Percentiles rank a stretch among this genome's conserved stretches.
Conservation (phyloP, 2,329 filamentous ascomycete genomes). For the Taxawa tesnikishii region DNA sequence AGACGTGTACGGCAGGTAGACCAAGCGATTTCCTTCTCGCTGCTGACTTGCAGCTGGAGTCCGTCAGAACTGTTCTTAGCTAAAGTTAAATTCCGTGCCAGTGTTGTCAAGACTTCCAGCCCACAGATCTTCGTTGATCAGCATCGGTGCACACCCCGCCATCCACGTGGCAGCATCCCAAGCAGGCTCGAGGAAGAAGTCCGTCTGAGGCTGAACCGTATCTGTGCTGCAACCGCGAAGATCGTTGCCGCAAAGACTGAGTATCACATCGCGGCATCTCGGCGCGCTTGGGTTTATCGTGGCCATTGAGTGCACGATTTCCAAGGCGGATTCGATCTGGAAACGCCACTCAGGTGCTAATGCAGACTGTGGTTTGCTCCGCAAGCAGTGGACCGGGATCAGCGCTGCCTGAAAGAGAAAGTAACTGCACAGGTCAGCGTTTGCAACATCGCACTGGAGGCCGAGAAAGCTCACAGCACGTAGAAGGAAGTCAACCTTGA, state of each 20-base stretch:
- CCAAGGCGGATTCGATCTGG: conserved; percentile 27
- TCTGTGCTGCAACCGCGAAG: too few relatives aligned
- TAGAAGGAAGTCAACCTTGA: conserved; percentile 34
- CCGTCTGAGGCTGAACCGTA: too few relatives aligned
- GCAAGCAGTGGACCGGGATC: conserved; percentile 36
- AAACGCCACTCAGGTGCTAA: conserved; percentile 27
- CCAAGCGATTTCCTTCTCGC: too few relatives aligned
- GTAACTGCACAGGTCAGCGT: too few relatives aligned
- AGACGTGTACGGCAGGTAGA: too few relatives aligned
- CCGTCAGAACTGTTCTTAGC: too few relatives aligned
- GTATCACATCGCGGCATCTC: conserved; percentile 30
- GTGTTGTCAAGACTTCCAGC: conserved; percentile 6
- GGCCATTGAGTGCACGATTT: conserved; percentile 24
- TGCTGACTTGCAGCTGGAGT: too few relatives aligned
- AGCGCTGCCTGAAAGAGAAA: conserved; percentile 39
- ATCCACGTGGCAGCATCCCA: conserved; percentile 5
- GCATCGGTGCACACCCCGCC: conserved; percentile 1
- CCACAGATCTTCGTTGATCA: conserved; percentile 6
- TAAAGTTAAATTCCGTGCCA: conserved; percentile 4
- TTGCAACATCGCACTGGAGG: not conserved
- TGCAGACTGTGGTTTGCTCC: conserved; percentile 27
- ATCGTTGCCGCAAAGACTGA: conserved; percentile 27
- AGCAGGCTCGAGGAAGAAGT: conserved; percentile 3
- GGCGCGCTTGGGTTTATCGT: conserved; percentile 27
- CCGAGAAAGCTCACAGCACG: conserved; percentile 15